Conservation (phyloP, 805 yeast genomes). For the Candida tibetensis region DNA sequence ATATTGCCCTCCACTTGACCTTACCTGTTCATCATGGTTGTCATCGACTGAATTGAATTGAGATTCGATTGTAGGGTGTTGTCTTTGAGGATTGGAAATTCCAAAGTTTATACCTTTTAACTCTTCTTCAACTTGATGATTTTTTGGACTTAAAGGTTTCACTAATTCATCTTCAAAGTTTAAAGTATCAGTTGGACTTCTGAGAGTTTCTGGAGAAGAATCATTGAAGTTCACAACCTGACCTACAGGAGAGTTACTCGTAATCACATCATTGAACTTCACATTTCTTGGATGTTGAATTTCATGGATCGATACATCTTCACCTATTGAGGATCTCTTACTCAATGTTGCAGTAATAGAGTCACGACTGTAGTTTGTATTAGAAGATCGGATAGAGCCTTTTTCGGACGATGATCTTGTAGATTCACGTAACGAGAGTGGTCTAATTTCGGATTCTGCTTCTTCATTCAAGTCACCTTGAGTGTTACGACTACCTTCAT, state of each 20-base stretch:
- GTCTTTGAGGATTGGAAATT: too few relatives aligned
- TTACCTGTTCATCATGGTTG: too few relatives aligned
- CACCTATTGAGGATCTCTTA: not conserved
- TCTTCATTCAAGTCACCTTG: not conserved
- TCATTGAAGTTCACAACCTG: conserved; percentile 1
- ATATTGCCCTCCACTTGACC: too few relatives aligned
- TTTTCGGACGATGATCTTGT: not conserved
- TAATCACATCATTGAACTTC: not conserved
- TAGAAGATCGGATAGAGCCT: not conserved
- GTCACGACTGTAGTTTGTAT: not conserved
- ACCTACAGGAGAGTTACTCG: not conserved
- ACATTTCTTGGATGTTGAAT: conserved; percentile 1
- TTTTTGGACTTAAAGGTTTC: conserved; percentile 35
- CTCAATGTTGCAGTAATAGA: not conserved
- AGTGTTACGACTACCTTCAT: not conserved
- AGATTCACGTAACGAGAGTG: not conserved
- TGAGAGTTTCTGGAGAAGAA: not conserved
- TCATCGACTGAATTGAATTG: too few relatives aligned
- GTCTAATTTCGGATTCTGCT: conserved; percentile 1
- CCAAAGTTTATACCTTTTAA: conserved; percentile 28
- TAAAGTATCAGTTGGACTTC: not conserved
- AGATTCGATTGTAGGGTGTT: too few relatives aligned
- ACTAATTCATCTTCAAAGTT: conserved; percentile 10
- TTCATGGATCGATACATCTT: not conserved
- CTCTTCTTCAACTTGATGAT: conserved; percentile 31